These are phyloP conservation scores for Hortiboletus campestris DNA, from an alignment of 768 basidiomycete genomes.

Conservation along the genomic window DNA sequence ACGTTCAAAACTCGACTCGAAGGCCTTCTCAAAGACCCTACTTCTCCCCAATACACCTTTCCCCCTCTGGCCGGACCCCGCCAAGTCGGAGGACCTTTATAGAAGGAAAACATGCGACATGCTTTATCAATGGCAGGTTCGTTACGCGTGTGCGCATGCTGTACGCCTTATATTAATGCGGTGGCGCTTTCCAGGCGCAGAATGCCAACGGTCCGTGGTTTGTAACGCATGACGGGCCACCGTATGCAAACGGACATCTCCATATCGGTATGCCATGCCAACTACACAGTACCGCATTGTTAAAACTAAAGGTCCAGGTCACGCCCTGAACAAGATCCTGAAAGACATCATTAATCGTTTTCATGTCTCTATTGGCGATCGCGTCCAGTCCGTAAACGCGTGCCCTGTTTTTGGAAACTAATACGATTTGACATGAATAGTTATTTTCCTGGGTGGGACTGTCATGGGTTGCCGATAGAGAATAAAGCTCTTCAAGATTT, in stretches of 20 bases:
- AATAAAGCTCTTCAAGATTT: conserved; percentile 85
- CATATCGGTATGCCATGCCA: conserved; percentile 72
- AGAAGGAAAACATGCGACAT: conserved; percentile 64
- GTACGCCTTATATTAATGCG: background rate
- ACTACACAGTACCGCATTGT: background rate
- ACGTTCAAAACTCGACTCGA: conserved; percentile 20
- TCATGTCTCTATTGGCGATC: conserved; percentile 71
- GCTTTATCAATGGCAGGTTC: conserved; percentile 78
- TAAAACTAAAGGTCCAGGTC: conserved; percentile 50
- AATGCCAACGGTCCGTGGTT: conserved; percentile 69
- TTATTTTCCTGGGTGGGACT: conserved; percentile 96
- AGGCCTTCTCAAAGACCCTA: conserved; percentile 60
- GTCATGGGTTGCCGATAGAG: conserved; percentile 96
- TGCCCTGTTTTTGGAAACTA: background rate
- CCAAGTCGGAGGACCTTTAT: conserved; percentile 58
- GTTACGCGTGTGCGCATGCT: conserved; percentile 21
- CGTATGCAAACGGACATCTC: conserved; percentile 94
- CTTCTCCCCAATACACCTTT: conserved; percentile 81
- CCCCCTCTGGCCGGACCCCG: conserved; percentile 66
- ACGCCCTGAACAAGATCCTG: conserved; percentile 92
- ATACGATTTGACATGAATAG: conserved; percentile 39
- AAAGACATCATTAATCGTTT: conserved; percentile 96
- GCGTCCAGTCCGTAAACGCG: conserved; percentile 68
- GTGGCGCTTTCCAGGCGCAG: conserved; percentile 46
- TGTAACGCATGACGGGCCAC: conserved; percentile 93